Evolutionary conservation across 1,284 basidiomycete species (phyloP).

Genomic region (Filobasidium uniguttulatum): DNA sequence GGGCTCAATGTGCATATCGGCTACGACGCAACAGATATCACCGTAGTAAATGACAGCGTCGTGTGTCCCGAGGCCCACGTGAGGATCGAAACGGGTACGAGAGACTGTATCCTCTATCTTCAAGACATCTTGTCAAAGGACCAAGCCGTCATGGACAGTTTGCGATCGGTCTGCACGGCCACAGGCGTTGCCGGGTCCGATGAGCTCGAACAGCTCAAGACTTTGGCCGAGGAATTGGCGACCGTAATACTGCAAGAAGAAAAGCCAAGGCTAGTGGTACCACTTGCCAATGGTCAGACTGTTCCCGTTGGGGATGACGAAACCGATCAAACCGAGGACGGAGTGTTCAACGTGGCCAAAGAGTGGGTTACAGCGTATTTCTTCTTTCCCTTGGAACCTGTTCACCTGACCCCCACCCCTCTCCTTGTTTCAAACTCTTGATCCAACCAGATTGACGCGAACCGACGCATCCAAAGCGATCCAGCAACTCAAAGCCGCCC

Average conservation of each 20-base stretch:
- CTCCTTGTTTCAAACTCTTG: slow-evolving; percentile 62
- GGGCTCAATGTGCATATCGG: slow-evolving; percentile 80
- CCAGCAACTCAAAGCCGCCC: slow-evolving; percentile 31
- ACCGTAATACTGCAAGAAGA: slow-evolving; percentile 31
- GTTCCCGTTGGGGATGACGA: slow-evolving; percentile 19
- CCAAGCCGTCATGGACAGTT: slow-evolving; percentile 45
- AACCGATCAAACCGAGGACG: slow-evolving; percentile 59
- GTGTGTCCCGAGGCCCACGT: slow-evolving; percentile 50
- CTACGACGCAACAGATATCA: slow-evolving; percentile 53
- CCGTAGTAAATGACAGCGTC: slow-evolving; percentile 58
- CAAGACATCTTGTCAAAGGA: slow-evolving; percentile 55
- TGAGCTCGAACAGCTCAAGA: slow-evolving; percentile 20
- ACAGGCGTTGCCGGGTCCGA: slow-evolving; percentile 25
- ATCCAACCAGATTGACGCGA: slow-evolving; percentile 60
- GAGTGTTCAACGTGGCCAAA: slow-evolving; percentile 47
- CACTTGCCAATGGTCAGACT: slow-evolving; percentile 18
- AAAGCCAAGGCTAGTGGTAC: slow-evolving; percentile 22
- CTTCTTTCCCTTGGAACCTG: no score
- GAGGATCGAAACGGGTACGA: slow-evolving; percentile 51
- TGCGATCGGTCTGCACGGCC: slow-evolving; percentile 43
- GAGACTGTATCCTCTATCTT: slow-evolving; percentile 62
- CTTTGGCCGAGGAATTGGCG: slow-evolving; percentile 24
- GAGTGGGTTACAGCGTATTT: slow-evolving; percentile 31
- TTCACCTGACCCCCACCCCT: slow-evolving; percentile 71
- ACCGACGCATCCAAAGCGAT: slow-evolving; percentile 23